Percentiles rank a stretch among this genome's conserved stretches.
phyloP scores from a whole-genome alignment of 345 rosid species.

The Bruguiera gymnorhiza region DNA sequence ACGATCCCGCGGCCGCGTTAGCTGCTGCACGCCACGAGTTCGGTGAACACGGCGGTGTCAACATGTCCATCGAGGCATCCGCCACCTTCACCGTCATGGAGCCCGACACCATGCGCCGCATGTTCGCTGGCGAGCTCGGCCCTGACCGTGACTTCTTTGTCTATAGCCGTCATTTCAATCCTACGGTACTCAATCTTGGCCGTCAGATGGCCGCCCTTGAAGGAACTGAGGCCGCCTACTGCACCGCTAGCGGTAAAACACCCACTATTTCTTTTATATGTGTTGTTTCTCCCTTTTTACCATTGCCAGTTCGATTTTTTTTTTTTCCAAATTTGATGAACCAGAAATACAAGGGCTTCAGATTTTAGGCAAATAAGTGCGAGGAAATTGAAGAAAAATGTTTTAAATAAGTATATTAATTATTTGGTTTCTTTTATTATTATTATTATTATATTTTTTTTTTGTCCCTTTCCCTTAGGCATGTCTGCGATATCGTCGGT shows the following conservation, averaged over 20 bases:
- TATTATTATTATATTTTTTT: too few species aligned
- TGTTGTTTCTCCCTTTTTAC: too few species aligned
- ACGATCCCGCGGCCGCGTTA: constrained; percentile 75
- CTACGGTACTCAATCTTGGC: constrained; percentile 86
- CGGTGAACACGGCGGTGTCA: constrained; percentile 97
- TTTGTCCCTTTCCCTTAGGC: constrained; percentile 37
- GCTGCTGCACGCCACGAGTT: constrained; percentile 82
- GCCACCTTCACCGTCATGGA: constrained; percentile 99
- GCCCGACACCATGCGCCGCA: constrained; percentile 85
- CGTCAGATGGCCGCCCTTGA: constrained; percentile 98
- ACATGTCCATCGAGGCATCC: constrained; percentile 99
- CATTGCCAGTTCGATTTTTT: too few species aligned
- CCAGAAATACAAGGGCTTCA: too few species aligned
- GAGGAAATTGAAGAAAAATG: too few species aligned
- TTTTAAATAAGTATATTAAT: neutral
- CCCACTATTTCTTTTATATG: neutral
- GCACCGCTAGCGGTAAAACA: constrained; percentile 84
- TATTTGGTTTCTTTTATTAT: neutral
- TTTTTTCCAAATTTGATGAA: too few species aligned
- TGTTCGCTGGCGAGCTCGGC: constrained; percentile 95
- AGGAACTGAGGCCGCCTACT: constrained; percentile 96
- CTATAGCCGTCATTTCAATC: constrained; percentile 97
- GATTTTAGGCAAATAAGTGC: too few species aligned
- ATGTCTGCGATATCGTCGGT: constrained; percentile 96
- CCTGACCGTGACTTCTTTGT: constrained; percentile 92